Evolutionary conservation across 2,329 filamentous ascomycete genomes (phyloP), one percentile per base, ranked within the genome.

Genomic region (Pseudogymnoascus sp.): DNA sequence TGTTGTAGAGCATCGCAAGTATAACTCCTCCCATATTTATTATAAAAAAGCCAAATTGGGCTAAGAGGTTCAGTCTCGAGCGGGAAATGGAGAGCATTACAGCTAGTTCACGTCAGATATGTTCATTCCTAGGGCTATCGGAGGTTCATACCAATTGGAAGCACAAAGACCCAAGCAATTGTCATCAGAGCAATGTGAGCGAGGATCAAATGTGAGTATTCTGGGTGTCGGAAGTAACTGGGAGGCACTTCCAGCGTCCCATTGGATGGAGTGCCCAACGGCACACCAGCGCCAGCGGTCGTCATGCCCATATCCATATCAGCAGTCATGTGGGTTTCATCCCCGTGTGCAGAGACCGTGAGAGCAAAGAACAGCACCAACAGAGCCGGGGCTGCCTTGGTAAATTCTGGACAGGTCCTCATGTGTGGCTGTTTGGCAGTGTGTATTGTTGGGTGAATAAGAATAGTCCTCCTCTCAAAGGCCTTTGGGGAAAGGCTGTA

Each of bases 11-110:
- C 60, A 84, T 81, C 6, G 84, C 86, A 25, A 89, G 73, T 12
- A 90, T 71, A 23, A 93, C 68, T 16, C 88, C 90, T 1, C 88
- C 68, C 2, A 79, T 81, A 72, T 92, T 91, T 37, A 81, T 73
- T 1, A 80, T 76, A 46, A 89, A 74, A 73, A 93, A 93, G 7
- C 79, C 66, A 65, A 92, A 81, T 71, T 96, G 93, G 1, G 81
- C 76, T 0, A 82, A 78, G 1, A 96, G 79, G 1, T 88, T 88
- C 69, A 89, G 87, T 66, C 89, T 84, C 46, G 93, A 97, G 65
- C 84, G 85, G 37, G 89, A 88, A 67, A 96, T 80, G 63, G 91
- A 96, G 67, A 97, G 81, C 86, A 97, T 91, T 59, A 96, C 87
- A 67, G 63, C 72, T 74, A 60, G 5, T 11, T 16, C 25, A 11